Evolutionary conservation across 164 flowering plant genomes (phyloP).

Genomic region (Echeveria elegans): DNA sequence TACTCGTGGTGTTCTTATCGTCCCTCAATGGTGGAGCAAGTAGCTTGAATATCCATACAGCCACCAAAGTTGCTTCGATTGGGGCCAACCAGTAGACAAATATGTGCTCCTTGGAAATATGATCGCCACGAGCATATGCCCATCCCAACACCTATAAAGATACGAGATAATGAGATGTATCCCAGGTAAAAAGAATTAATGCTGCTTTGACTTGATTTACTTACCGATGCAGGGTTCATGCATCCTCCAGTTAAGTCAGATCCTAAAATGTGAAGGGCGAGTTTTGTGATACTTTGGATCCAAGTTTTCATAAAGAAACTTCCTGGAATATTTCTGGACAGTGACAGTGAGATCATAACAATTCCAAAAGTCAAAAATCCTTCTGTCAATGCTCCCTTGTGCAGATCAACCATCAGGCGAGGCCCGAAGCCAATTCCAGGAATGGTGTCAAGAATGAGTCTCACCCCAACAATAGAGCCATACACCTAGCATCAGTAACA

Average conservation of each 20-base stretch:
- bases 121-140: too few species aligned
- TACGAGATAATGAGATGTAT: background rate
- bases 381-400: conserved; percentile 81
- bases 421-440: conserved; percentile 76
- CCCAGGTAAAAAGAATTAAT: background rate
- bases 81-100: too few species aligned
- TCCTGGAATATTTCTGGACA: conserved; percentile 42
- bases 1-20: conserved; percentile 22
- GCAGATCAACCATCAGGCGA: conserved; percentile 56
- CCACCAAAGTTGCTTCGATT: too few species aligned
- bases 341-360: conserved; percentile 48
- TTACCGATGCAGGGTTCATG: conserved; percentile 98
- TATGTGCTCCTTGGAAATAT: too few species aligned
- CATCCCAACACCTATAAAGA: conserved; percentile 18
- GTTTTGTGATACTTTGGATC: conserved; percentile 76
- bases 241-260: conserved; percentile 91
- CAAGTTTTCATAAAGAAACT: conserved; percentile 79
- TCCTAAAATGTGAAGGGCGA: conserved; percentile 77
- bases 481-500: conserved; percentile 33
- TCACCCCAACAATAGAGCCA: conserved; percentile 71
- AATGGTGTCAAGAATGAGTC: conserved; percentile 38
- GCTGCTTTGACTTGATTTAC: conserved; percentile 15
- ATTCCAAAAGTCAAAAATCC: conserved; percentile 66
- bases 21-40: conserved; percentile 15
- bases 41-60: too few species aligned